Base-by-base conservation (phyloP, 2,329 filamentous ascomycete species). In the Erysiphe pulchra region DNA sequence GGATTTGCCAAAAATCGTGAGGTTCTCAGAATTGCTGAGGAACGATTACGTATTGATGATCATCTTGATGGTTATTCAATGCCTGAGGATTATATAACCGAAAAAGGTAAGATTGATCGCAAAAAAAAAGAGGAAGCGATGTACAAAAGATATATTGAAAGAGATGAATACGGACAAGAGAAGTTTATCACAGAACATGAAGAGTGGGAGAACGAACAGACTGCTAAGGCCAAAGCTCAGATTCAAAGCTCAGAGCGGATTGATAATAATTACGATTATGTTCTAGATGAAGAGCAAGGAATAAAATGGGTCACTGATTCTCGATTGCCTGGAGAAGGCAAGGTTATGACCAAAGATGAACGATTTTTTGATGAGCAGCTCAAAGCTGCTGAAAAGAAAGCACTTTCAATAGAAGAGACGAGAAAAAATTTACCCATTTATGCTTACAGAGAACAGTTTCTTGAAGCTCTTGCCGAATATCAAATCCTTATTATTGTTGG, bases 81-180 rank as follows among this genome's bases (percentile, higher is more conserved):
- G 65, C 90, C 87, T 0, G 86, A 94, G 51, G 85, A 94, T 59
- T 93, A 93, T 57, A 87, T 93, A 50, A 93, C 82, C 0, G 85
- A 92, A 58, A 86, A 87, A 61, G 85, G 84, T 18, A 90, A 92
- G 57, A 77, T 92, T 50, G 81, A 92, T 57, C 70, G 71, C 53
- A 85, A 80, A 59, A 80, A 81, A 58, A 95, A 95, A 59, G 75
- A 90, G 50, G 82, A 92, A 20, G 83, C 82, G 0, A 68, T 98
- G 11, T 93, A 92, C 62, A 86, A 84, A 59, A 75, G 86, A 44
- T 87, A 93, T 53, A 77, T 93, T 3, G 86, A 94, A 50, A 72
- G 73, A 49, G 85, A 92, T 54, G 82, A 92, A 54, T 78, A 78
- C 54, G 86, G 86, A 4, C 77, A 90, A 51, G 87, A 94, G 59